Percentiles rank a stretch among this genome's conserved stretches.
phyloP scores from a whole-genome alignment of 306 rosid species.

The Cicer pinnatifidum region DNA sequence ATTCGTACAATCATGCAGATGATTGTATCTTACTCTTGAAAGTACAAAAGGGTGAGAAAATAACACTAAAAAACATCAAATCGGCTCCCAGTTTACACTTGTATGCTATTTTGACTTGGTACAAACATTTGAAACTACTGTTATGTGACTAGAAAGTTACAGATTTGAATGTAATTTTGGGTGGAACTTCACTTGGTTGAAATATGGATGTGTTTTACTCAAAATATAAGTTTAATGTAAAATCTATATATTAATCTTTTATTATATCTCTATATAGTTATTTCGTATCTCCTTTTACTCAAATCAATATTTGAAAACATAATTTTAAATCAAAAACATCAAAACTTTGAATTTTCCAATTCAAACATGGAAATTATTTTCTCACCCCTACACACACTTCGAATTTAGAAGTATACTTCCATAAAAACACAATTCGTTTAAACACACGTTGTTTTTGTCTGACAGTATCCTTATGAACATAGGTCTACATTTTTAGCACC shows the following conservation, averaged over 20 bases:
- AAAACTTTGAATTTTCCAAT: not conserved
- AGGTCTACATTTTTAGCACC: too few species aligned
- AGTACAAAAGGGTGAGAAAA: not conserved
- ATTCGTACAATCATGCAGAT: not conserved
- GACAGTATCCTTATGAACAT: too few species aligned
- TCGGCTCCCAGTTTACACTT: not conserved
- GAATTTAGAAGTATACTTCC: too few species aligned
- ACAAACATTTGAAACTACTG: too few species aligned
- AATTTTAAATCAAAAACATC: slow-evolving; percentile 2
- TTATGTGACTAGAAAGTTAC: too few species aligned
- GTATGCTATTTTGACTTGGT: too few species aligned
- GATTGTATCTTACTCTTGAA: not conserved
- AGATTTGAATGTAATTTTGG: too few species aligned
- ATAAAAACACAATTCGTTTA: too few species aligned
- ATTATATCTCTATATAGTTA: not conserved
- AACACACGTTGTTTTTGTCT: too few species aligned
- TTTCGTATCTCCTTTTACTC: not conserved
- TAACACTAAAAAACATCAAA: not conserved
- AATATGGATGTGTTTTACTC: not conserved
- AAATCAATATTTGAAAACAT: not conserved
- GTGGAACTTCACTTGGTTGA: not conserved
- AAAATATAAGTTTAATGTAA: not conserved
- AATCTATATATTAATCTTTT: not conserved
- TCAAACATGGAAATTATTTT: not conserved
- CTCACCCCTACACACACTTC: too few species aligned